Conservation (phyloP, 306 rosid genomes). For the Medicago truncatula region DNA sequence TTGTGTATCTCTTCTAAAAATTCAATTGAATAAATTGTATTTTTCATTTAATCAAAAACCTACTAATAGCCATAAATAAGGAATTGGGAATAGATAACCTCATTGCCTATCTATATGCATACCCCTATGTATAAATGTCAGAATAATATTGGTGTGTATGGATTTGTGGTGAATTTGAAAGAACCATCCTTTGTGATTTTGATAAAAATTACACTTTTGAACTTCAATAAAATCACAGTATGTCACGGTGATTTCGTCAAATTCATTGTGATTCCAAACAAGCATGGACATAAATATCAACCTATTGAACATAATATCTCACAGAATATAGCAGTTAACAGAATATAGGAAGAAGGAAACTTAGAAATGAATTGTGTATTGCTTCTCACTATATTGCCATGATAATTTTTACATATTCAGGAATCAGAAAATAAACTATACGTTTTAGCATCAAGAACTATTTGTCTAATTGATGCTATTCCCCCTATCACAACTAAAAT, state of each 20-base stretch:
- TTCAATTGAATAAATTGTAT: too few relatives aligned
- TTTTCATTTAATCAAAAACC: too few relatives aligned
- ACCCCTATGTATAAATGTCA: too few relatives aligned
- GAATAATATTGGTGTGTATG: too few relatives aligned
- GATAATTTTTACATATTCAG: slow-evolving; percentile 53
- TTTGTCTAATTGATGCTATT: slow-evolving; percentile 75
- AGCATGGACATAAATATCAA: not conserved
- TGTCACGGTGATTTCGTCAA: not conserved
- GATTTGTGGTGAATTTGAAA: not conserved
- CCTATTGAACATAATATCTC: not conserved
- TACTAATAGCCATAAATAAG: too few relatives aligned
- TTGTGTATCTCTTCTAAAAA: too few relatives aligned
- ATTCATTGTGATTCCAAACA: not conserved
- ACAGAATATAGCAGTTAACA: not conserved
- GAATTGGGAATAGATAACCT: too few relatives aligned
- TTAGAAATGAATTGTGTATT: slow-evolving; percentile 28
- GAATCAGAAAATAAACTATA: slow-evolving; percentile 71
- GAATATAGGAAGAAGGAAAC: slow-evolving; percentile 16
- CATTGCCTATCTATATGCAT: too few relatives aligned
- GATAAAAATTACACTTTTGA: not conserved
- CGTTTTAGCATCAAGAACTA: slow-evolving; percentile 69
- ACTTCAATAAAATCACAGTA: not conserved
- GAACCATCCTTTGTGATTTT: too few relatives aligned
- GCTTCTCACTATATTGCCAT: slow-evolving; percentile 19
- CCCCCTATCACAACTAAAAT: slow-evolving; percentile 66